These are phyloP conservation scores for Clavispora vitiphila DNA, from an alignment of 805 yeast genomes.

Conservation along the genomic window DNA sequence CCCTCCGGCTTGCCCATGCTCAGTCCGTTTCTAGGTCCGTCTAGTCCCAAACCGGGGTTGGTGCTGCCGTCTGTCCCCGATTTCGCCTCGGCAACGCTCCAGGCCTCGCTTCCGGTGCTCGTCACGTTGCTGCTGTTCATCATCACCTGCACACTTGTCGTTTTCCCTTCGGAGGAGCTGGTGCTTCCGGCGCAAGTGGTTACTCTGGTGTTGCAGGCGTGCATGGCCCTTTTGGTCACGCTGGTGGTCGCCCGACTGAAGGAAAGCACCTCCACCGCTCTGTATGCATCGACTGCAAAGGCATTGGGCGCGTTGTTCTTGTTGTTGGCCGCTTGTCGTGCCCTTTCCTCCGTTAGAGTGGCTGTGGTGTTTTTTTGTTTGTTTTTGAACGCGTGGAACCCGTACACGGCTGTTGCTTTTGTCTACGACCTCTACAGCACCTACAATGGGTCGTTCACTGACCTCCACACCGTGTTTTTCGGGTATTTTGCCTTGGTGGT, in stretches of 20 bases:
- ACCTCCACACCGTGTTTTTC: conserved; percentile 3
- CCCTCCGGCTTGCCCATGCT: conserved; percentile 7
- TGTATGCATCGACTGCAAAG: conserved; percentile 2
- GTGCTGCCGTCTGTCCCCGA: conserved; percentile 1
- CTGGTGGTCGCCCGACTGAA: conserved; percentile 7
- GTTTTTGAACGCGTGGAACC: conserved; percentile 24
- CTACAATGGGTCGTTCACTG: neutral
- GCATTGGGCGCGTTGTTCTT: conserved; percentile 16
- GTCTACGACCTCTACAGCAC: conserved; percentile 19
- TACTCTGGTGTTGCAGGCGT: conserved; percentile 20
- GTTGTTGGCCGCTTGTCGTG: conserved; percentile 19
- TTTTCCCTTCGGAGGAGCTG: neutral
- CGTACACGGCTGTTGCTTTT: conserved; percentile 26
- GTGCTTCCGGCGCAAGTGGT: conserved; percentile 5
- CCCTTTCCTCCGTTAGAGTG: conserved; percentile 21
- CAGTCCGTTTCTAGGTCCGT: conserved; percentile 1
- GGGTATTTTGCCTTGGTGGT: conserved; percentile 18
- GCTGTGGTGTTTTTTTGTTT: conserved; percentile 26
- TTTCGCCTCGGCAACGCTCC: conserved; percentile 2
- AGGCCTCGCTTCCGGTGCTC: conserved; percentile 29
- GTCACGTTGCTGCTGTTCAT: conserved; percentile 29
- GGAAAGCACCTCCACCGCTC: conserved; percentile 1
- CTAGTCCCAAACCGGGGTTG: neutral
- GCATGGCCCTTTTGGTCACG: conserved; percentile 14
- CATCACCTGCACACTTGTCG: conserved; percentile 20